Conservation (phyloP, 2,329 filamentous ascomycete genomes). For the Colletotrichum aenigma region DNA sequence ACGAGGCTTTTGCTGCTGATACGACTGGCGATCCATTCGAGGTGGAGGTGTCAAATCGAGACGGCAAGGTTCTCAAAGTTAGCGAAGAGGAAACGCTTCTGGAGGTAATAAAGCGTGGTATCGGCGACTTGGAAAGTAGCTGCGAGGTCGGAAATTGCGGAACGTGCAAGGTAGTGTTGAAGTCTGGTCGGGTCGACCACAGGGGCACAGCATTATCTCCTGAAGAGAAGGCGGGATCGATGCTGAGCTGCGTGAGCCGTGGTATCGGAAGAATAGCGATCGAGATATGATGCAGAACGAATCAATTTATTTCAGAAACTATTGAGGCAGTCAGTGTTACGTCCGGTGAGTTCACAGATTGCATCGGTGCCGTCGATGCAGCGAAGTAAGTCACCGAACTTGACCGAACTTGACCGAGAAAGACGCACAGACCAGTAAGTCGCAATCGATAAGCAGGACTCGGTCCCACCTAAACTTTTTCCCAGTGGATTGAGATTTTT, state of each 20-base stretch:
- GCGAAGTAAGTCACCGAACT: neutral
- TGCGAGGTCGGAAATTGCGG: conserved; percentile 61
- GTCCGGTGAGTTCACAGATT: neutral
- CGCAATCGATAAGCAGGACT: neutral
- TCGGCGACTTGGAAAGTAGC: conserved; percentile 49
- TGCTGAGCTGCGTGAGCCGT: conserved; percentile 59
- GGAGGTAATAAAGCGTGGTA: conserved; percentile 48
- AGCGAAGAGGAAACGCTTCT: conserved; percentile 53
- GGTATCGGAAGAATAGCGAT: conserved; percentile 54
- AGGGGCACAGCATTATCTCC: conserved; percentile 50
- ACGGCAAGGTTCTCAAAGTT: conserved; percentile 46
- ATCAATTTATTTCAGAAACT: neutral
- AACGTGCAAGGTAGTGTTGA: conserved; percentile 52
- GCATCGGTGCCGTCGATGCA: neutral
- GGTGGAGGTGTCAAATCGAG: conserved; percentile 50
- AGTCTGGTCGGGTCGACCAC: conserved; percentile 50
- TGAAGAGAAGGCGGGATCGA: conserved; percentile 46
- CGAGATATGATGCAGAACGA: conserved; percentile 41
- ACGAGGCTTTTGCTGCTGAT: conserved; percentile 62
- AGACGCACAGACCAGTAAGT: neutral
- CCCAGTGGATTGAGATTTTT: conserved; percentile 2
- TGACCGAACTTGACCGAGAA: neutral
- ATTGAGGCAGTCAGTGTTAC: neutral
- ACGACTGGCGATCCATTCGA: conserved; percentile 64
- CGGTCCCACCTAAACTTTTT: neutral